A percentile compares a stretch with the other conserved stretches of the same genome.
These are phyloP conservation scores for Sinapis alba DNA, from an alignment of 441 rosid genomes.

Conservation along the genomic window DNA sequence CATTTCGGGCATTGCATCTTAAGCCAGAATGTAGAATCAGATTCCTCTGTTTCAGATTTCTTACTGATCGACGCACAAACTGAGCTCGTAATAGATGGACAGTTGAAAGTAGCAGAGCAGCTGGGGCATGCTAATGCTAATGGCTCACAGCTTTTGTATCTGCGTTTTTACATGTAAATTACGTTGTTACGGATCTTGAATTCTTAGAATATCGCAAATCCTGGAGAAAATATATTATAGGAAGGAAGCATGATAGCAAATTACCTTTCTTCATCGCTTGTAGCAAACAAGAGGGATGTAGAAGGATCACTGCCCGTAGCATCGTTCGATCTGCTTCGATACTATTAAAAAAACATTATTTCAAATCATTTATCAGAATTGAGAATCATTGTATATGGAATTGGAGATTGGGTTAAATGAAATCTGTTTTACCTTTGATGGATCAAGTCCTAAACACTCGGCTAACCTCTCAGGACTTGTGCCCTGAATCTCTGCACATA, in stretches of 20 bases:
- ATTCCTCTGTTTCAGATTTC: conserved; percentile 53
- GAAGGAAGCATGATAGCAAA: not conserved
- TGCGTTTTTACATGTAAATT: conserved; percentile 42
- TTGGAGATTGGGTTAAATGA: conserved; percentile 20
- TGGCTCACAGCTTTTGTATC: conserved; percentile 80
- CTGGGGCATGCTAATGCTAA: conserved; percentile 80
- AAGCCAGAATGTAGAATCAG: conserved; percentile 65
- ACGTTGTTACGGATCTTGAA: conserved; percentile 6
- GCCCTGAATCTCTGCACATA: conserved; percentile 96
- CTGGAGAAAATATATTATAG: not conserved
- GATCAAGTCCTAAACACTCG: conserved; percentile 95
- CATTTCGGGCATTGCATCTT: conserved; percentile 76
- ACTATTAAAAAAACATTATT: conserved; percentile 52
- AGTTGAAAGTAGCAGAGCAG: conserved; percentile 76
- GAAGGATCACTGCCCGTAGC: conserved; percentile 56
- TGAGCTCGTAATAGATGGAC: conserved; percentile 71
- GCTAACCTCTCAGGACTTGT: conserved; percentile 96
- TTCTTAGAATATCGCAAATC: not conserved
- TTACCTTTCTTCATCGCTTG: conserved; percentile 84
- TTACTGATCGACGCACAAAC: conserved; percentile 42
- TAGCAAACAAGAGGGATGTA: conserved; percentile 58
- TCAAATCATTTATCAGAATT: conserved; percentile 10
- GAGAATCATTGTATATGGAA: conserved; percentile 19
- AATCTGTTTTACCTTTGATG: conserved; percentile 73
- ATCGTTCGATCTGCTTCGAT: conserved; percentile 64